Base-by-base conservation (phyloP, 345 rosid species). In the Camelina sativa region DNA sequence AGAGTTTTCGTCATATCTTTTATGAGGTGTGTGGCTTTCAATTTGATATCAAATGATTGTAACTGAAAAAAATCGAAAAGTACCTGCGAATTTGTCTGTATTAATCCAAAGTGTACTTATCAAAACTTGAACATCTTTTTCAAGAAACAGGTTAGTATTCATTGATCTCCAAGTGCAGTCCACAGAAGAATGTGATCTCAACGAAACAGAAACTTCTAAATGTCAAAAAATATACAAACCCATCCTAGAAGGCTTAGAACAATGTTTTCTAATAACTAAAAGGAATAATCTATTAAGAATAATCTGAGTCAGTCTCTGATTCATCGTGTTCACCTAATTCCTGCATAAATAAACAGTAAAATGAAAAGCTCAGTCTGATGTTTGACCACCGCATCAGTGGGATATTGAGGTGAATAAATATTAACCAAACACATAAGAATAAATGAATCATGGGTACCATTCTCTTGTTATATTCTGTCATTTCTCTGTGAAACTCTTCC, bases 401-500 rank as follows among this genome's bases (percentile, higher is more conserved):
- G 56, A 79, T 38, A 46, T 20, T 51, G 20, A 32, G n/a, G 37
- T 54, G 60, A 43, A 51, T 52, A 7, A 20, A 8, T 63, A 25
- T 20, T 56, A 60, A 73, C 8, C 53, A 15, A 55, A 35, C 11
- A 53, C n/a, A n/a, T 20, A 16, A 34, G 7, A 13, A 13, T 25
- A 69, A 58, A 17, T 41, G 3, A 15, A 4, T n/a, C 47, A 28
- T 23, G 20, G 7, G 41, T 69, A 90, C 97, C 97, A 83, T 82
- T 73, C 85, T 85, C 82, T 84, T 91, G 40, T 81, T 79, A 62
- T 89, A 91, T 47, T 85, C 92, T 22, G 87, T 83, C 87, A 83
- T 87, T 76, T 85, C 84, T 73, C 78, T 79, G 69, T 94, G 97
- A 74, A 94, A 94, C 79, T 90, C 96, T 48, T 91, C 92, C 71